Conservation (phyloP, 1,139 yeast species). For the Hanseniaspora uvarum region DNA sequence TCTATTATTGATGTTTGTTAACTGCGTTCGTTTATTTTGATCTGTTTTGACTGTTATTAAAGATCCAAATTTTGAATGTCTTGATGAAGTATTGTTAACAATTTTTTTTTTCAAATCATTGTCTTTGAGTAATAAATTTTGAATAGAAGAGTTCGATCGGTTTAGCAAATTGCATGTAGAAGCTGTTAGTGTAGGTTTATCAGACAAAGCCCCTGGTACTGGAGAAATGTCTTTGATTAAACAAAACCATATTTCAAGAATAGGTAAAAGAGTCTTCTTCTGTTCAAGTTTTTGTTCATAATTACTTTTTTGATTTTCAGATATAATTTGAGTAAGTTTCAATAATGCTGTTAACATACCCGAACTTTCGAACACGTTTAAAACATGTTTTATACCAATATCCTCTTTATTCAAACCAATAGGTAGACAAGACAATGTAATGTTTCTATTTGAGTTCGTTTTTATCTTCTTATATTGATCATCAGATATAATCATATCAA, state of each 20-base stretch:
- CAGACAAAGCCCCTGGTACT: not conserved
- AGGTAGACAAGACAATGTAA: slow-evolving; percentile 39
- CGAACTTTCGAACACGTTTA: slow-evolving; percentile 51
- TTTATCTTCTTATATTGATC: slow-evolving; percentile 28
- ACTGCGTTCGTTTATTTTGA: slow-evolving; percentile 38
- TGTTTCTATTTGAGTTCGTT: slow-evolving; percentile 30
- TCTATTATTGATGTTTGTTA: not conserved
- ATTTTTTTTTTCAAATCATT: slow-evolving; percentile 42
- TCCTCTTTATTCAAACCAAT: slow-evolving; percentile 51
- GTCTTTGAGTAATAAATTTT: slow-evolving; percentile 51
- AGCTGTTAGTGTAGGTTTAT: not conserved
- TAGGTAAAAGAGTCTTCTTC: slow-evolving; percentile 45
- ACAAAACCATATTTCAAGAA: slow-evolving; percentile 62
- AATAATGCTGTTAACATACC: slow-evolving; percentile 62
- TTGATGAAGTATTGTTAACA: slow-evolving; percentile 46
- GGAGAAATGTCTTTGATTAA: slow-evolving; percentile 49
- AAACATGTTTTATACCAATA: slow-evolving; percentile 50
- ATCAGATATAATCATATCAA: slow-evolving; percentile 42
- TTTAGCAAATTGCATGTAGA: not conserved
- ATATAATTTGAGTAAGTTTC: slow-evolving; percentile 39
- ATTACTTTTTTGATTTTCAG: not conserved
- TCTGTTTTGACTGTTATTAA: slow-evolving; percentile 57
- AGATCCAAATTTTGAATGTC: slow-evolving; percentile 91
- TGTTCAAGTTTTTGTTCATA: slow-evolving; percentile 36
- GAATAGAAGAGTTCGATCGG: slow-evolving; percentile 28